These are phyloP conservation scores for Pseudogymnoascus sp. DNA, from an alignment of 2,329 filamentous ascomycete genomes.

Conservation along the genomic window DNA sequence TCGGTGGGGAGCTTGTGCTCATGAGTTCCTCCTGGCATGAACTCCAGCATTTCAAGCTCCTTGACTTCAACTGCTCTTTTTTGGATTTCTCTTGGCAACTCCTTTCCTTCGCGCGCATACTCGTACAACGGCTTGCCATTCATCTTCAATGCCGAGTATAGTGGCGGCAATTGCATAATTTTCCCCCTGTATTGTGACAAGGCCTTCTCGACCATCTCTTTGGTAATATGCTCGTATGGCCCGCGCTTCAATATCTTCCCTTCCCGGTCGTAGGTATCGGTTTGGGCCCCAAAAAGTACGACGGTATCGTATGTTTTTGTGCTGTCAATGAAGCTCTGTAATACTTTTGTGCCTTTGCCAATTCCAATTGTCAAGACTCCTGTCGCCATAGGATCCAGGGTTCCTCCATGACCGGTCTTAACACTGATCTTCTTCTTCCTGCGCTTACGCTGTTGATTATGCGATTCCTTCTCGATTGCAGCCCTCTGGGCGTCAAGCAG, in stretches of 20 bases:
- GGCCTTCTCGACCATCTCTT: conserved; percentile 67
- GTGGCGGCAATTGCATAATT: conserved; percentile 81
- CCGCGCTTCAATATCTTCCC: conserved; percentile 75
- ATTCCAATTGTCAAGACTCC: conserved; percentile 86
- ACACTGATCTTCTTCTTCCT: conserved; percentile 57
- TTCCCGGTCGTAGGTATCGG: conserved; percentile 82
- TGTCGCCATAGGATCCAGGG: conserved; percentile 86
- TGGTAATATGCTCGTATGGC: conserved; percentile 73
- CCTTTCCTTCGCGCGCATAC: conserved; percentile 83
- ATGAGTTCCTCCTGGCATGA: conserved; percentile 74
- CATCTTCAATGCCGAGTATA: conserved; percentile 89
- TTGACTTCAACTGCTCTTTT: conserved; percentile 70
- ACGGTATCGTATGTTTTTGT: conserved; percentile 90
- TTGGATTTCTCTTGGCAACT: conserved; percentile 77
- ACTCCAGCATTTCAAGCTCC: conserved; percentile 75
- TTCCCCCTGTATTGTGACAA: conserved; percentile 69
- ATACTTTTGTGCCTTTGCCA: conserved; percentile 76
- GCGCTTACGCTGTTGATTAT: conserved; percentile 52
- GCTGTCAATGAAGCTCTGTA: conserved; percentile 73
- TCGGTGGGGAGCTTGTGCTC: conserved; percentile 69
- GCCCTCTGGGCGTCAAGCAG: conserved; percentile 59
- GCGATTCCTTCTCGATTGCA: conserved; percentile 48
- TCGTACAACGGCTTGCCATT: conserved; percentile 93
- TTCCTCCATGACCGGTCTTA: conserved; percentile 95
- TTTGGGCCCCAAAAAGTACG: conserved; percentile 83